Base-by-base conservation (phyloP, 805 yeast species). In the Metschnikowia similis region DNA sequence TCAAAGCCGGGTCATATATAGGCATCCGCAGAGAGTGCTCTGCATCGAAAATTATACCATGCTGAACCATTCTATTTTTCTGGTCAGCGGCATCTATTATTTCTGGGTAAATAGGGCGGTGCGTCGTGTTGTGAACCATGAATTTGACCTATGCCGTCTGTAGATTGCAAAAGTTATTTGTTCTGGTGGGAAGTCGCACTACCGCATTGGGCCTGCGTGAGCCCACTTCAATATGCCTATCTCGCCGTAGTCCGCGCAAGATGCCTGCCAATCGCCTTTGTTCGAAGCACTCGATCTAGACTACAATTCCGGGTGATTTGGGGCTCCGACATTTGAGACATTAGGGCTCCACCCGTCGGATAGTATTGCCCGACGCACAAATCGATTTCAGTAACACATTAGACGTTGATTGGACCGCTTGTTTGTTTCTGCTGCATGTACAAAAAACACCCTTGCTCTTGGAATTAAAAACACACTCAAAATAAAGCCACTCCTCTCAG, bases 1-100 rank as follows among this genome's bases (percentile, higher is more conserved):
- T 41, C 37, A 49, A 35, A 14, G 48, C 52, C 17, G 59, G 57
- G 35, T 51, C 51, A 43, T 56, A 57, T 17, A 31, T n/a, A 13
- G 40, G 45, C 30, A 21, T 26, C 5, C 30, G 29, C 8, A 21
- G 21, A 3, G 45, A 9, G 21, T 16, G 16, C 8, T 41, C 30
- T 32, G 45, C 30, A 6, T 31, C 37, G 29, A 37, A 7, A 8
- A 26, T 32, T 32, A 32, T 21, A 26, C 30, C 28, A 7, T 28
- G 4, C 7, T 31, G 27, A 21, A 30, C 31, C 11, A n/a, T n/a
- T 21, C 21, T 21, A 17, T 26, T n/a, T 6, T 10, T 32, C 26
- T 34, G 35, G 9, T 27, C 34, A 13, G 30, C 17, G 21, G 8
- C 36, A 27, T 41, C 26, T 27, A n/a, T 8, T 10, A 32, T 41